Conservation (phyloP, 768 basidiomycete genomes). For the Suillus americanus region DNA sequence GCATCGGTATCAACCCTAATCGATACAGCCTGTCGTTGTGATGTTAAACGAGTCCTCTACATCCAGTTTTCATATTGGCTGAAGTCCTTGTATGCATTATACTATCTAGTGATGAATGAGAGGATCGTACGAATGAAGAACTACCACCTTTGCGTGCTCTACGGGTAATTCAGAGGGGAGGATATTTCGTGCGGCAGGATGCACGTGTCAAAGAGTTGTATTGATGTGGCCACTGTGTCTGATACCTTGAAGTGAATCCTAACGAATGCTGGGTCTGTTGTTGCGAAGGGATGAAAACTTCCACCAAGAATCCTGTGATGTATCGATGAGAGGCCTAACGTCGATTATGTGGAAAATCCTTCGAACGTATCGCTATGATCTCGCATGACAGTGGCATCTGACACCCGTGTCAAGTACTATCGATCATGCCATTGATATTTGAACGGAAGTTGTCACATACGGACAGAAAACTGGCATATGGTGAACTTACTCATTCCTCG, state of each 20-base stretch:
- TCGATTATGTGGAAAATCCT: not conserved
- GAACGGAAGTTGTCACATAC: not conserved
- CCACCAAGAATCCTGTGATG: not conserved
- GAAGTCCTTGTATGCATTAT: not conserved
- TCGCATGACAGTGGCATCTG: not conserved
- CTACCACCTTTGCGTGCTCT: not conserved
- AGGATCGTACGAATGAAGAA: not conserved
- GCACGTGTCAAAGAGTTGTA: not conserved
- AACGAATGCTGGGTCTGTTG: not conserved
- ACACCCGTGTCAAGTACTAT: not conserved
- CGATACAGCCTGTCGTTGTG: not conserved
- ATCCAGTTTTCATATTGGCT: not conserved
- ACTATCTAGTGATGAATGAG: not conserved
- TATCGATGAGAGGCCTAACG: not conserved
- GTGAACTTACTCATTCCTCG: not conserved
- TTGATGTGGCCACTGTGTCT: not conserved
- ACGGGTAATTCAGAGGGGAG: not conserved
- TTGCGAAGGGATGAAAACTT: not conserved
- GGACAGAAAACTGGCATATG: not conserved
- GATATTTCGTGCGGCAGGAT: not conserved
- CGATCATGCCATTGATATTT: not conserved
- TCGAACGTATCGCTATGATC: not conserved
- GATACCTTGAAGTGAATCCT: not conserved
- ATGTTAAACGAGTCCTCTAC: not conserved
- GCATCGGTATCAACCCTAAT: not conserved